phyloP scores from a whole-genome alignment of 2,329 filamentous ascomycete species.

The Bipolaris oryzae region DNA sequence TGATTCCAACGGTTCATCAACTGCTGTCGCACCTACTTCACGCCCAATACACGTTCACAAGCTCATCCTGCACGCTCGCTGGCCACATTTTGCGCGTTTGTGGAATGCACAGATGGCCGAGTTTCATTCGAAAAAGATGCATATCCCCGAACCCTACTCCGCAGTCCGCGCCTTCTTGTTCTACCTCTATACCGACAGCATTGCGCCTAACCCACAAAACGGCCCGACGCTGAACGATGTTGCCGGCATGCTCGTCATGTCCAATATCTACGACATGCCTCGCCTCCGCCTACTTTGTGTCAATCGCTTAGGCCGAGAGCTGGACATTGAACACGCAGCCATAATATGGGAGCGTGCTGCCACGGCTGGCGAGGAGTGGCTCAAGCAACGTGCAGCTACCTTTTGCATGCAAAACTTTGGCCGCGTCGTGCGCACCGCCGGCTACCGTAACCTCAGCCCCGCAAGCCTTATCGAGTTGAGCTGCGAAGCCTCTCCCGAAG shows the following conservation, averaged over 20 bases:
- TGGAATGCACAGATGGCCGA: constrained; percentile 96
- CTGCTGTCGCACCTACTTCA: constrained; percentile 57
- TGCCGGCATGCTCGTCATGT: constrained; percentile 93
- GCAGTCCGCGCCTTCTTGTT: constrained; percentile 94
- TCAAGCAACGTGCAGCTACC: constrained; percentile 82
- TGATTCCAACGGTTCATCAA: constrained; percentile 48
- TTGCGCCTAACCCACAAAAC: constrained; percentile 55
- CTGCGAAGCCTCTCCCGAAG: constrained; percentile 90
- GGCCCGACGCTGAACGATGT: constrained; percentile 76
- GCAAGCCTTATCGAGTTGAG: constrained; percentile 86
- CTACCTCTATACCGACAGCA: constrained; percentile 96
- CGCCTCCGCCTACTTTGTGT: constrained; percentile 90
- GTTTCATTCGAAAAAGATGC: constrained; percentile 96
- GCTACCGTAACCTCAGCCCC: constrained; percentile 81
- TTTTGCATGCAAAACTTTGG: constrained; percentile 97
- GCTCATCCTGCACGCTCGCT: constrained; percentile 90
- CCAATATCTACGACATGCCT: constrained; percentile 96
- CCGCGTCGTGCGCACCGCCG: constrained; percentile 84
- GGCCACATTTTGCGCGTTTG: constrained; percentile 93
- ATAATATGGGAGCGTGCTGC: constrained; percentile 95
- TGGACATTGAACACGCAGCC: constrained; percentile 93
- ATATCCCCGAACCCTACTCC: constrained; percentile 94
- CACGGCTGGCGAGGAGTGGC: constrained; percentile 89
- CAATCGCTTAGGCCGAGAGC: constrained; percentile 84
- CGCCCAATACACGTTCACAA: constrained; percentile 92